Evolutionary conservation across 164 flowering plant genomes (phyloP), one percentile per base, ranked within the genome.

Genomic region (Saururus chinensis): DNA sequence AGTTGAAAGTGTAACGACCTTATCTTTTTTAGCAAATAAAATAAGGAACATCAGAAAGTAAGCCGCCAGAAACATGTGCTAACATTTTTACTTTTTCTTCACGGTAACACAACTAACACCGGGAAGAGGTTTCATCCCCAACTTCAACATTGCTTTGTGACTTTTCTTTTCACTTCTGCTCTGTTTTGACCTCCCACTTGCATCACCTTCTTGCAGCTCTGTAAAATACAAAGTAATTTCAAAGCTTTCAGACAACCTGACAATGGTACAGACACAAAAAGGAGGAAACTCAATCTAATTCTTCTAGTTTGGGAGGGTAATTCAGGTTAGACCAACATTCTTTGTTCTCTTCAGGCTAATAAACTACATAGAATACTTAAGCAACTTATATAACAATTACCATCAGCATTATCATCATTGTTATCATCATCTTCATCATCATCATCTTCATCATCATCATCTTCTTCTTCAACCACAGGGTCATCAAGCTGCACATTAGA

Each of bases 401-500:
- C 84, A 58, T 79, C 82, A 54, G 55, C 81, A 53, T 66, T 83
- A 6, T 81, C 78, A 11, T 78, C 82, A 56, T 79, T 71, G 60
- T 77, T 74, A 59, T 80, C 82, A 23, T 77, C 79, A 13, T 79
- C 88, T 1, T 80, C 88, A 1, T 80, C 80, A 0, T 81, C 88
- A 0, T 78, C 85, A 0, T 76, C 83, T 1, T 82, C 81, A 4
- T 75, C 80, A 0, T 77, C 85, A 55, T 82, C 89, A 4, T 75
- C 80, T 0, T 77, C 85, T 52, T 82, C 89, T 58, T 82, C 86
- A 63, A 82, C 73, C 26, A 73, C 70, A 56, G 86, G 88, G 64
- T 79, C 75, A 72, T 83, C 85, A 62, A 62, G 70, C 85, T 83
- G 63, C 68, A 66, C 35, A 60, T 40, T 21, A 23, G 21, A 23